These are phyloP conservation scores for Aspergillus phoenicis DNA, from an alignment of 2,329 filamentous ascomycete genomes.

Conservation along the genomic window DNA sequence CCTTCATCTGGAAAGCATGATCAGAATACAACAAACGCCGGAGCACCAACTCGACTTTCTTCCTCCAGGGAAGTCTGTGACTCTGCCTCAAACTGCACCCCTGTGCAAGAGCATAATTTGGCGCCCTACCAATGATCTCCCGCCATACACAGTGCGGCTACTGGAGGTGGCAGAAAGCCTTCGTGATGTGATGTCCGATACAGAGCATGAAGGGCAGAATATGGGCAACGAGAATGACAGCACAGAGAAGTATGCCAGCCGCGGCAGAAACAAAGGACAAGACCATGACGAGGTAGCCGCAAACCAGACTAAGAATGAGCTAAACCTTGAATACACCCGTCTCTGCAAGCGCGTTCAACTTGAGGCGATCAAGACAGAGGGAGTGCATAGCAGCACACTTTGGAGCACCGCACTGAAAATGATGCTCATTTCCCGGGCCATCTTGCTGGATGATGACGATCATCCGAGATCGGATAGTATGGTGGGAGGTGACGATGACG, in stretches of 20 bases:
- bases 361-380: constrained; percentile 30
- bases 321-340: constrained; percentile 27
- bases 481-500: background rate
- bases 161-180: constrained; percentile 26
- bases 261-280: background rate
- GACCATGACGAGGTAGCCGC: constrained; percentile 16
- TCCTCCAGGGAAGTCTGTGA: constrained; percentile 29
- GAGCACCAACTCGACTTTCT: constrained; percentile 34
- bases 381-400: constrained; percentile 28
- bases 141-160: constrained; percentile 20
- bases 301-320: constrained; percentile 29
- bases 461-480: constrained; percentile 7
- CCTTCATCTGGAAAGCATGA: constrained; percentile 34
- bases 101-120: constrained; percentile 33
- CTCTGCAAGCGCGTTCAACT: constrained; percentile 34
- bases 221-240: constrained; percentile 7
- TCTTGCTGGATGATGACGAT: constrained; percentile 35
- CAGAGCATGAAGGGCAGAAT: constrained; percentile 15
- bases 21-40: constrained; percentile 31
- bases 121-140: constrained; percentile 28
- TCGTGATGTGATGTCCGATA: constrained; percentile 12
- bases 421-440: constrained; percentile 30
- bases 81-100: constrained; percentile 21
- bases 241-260: background rate
- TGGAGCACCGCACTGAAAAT: constrained; percentile 33